Evolutionary conservation across 208 protist genomes (phyloP), one percentile per base, ranked within the genome.

Genomic region (Trypanosoma avium): DNA sequence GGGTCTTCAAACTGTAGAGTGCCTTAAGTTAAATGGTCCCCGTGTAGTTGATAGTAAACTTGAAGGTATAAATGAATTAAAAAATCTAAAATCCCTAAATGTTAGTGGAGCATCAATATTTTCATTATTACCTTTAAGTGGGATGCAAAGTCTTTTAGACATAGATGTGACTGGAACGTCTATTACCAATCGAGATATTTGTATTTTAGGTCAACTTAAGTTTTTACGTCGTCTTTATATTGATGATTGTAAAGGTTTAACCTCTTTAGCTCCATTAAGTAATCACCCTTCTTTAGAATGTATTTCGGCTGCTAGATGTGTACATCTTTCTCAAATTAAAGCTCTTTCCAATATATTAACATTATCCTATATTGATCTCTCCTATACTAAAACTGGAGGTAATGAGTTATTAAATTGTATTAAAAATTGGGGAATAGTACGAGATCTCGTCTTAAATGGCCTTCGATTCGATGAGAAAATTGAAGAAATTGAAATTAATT

Each of bases 171-270:
- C 55, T 19, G 48, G 53, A 26, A 75, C 81, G 19, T 42, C 43
- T 24, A 82, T 88, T 17, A 67, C 66, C n/a, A 67, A 88, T 47
- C 9, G 29, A 1, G 81, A 83, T 48, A 40, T 91, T 24, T 29
- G 48, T 32, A 46, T 82, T 1, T 54, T 88, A 19, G 53, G 75
- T 15, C 26, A 60, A 29, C 68, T 88, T 35, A 47, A 68, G n/a
- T 48, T 45, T 17, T 54, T 92, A 6, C 55, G 66, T 9, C 62
- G 54, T 15, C 61, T 88, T 6, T 42, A 62, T 21, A 22, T 88
- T n/a, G 64, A 76, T 26, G 49, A 36, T 32, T 92, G 85, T 45
- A 40, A 58, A 0, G 61, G 67, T 21, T n/a, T 88, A 0, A 82
- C 68, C 15, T 74, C 53, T 21, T 47, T 92, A 35, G 52, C 69